Evolutionary conservation across 1,284 basidiomycete species (phyloP), one percentile per base, ranked within the genome.

Genomic region (Acaromyces ingoldii): DNA sequence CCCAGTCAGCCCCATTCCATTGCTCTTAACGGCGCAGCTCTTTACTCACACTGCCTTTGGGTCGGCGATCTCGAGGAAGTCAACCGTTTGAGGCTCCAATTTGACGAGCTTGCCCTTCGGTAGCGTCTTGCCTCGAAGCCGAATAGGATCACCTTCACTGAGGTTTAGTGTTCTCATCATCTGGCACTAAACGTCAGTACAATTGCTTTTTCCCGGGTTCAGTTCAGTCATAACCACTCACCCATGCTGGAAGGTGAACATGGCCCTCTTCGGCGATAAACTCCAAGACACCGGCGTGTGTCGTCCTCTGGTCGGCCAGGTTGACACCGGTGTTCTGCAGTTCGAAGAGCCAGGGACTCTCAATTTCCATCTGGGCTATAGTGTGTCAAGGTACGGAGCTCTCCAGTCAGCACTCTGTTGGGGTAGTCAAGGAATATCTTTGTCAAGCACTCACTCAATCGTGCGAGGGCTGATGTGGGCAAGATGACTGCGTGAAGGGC

Each of bases 181-280:
- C 81, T 82, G 60, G 31, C 24, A 36, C 10, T 19, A 37, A 11
- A 2, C 21, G 19, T 31, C 29, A 45, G 6, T 25, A 6, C n/a
- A 4, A 36, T 31, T 30, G 28, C 43, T 19, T 4, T 3, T 19
- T 25, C 6, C 17, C 5, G 24, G 22, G 15, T 43, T 15, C 28
- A 15, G 28, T 17, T 43, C 33, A n/a, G 33, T 13, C 19, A 34
- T 34, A 34, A 11, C 31, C 37, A 70, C 80, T 54, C 56, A 81
- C 81, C 95, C 95, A 99, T 60, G 91, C 88, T 0, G 95, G 95
- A 11, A 99, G 80, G 78, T 98, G 88, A 2, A 95, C 92, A 19
- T 88, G 82, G 13, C 95, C 95, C 76, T 97, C 92, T 53, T 96
- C 88, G 0, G 95, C 93, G 62, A 97, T 97, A 77, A 99, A 99